Evolutionary conservation across 148 eudicot genomes (phyloP).

Genomic region (Cornus controversa): DNA sequence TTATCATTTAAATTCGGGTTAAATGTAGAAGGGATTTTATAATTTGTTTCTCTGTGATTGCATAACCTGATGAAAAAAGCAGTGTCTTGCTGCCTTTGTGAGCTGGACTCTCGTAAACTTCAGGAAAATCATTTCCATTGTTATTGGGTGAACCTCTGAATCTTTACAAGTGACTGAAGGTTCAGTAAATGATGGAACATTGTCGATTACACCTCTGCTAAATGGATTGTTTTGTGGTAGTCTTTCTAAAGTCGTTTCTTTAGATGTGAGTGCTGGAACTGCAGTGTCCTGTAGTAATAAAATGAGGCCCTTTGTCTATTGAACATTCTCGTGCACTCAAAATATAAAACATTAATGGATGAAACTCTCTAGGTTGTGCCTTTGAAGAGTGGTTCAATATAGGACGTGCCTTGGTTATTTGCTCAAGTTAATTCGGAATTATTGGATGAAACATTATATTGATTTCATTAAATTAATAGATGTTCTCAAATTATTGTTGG

Average conservation of each 20-base stretch:
- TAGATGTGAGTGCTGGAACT: too few relatives aligned
- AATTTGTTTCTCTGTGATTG: background rate
- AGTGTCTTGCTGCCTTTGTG: background rate
- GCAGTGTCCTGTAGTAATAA: too few relatives aligned
- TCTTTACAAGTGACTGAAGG: slow-evolving; percentile 14
- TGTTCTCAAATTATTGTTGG: background rate
- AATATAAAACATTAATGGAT: too few relatives aligned
- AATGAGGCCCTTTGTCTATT: too few relatives aligned
- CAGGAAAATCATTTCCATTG: slow-evolving; percentile 16
- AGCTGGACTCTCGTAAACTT: slow-evolving; percentile 21
- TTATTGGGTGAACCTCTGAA: slow-evolving; percentile 29
- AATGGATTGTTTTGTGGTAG: too few relatives aligned
- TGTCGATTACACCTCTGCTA: background rate
- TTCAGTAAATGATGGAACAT: slow-evolving; percentile 29
- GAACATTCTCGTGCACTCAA: too few relatives aligned
- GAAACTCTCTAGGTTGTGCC: too few relatives aligned
- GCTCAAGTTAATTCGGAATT: too few relatives aligned
- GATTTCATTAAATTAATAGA: background rate
- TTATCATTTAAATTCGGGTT: too few relatives aligned
- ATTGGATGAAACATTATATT: background rate
- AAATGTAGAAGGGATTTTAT: background rate
- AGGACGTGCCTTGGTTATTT: too few relatives aligned
- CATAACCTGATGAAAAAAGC: slow-evolving; percentile 14
- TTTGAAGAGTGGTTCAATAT: too few relatives aligned
- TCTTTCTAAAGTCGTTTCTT: too few relatives aligned